A percentile compares a stretch with the other conserved stretches of the same genome.
Evolutionary conservation across 495 filamentous ascomycete species (phyloP).

Genomic region (Annulohypoxylon maeteangense): DNA sequence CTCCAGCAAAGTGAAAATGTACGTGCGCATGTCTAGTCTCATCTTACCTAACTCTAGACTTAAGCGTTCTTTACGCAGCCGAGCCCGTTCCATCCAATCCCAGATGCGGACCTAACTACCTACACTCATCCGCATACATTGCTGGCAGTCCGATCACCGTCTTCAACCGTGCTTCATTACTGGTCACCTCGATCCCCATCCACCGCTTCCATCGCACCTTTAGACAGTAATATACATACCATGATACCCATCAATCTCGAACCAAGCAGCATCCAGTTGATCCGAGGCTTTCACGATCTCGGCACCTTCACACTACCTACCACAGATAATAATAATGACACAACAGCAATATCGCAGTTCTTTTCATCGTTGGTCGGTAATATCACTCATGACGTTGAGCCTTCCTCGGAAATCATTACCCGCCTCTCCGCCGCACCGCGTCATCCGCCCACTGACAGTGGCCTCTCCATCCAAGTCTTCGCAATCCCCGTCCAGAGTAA

Average conservation of each 20-base stretch:
- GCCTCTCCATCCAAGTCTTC: background rate
- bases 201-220: background rate
- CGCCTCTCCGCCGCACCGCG: background rate
- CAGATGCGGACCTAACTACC: background rate
- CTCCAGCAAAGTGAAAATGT: conserved; percentile 1
- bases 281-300: background rate
- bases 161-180: background rate
- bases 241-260: background rate
- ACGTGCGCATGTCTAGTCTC: background rate
- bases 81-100: background rate
- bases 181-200: background rate
- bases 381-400: background rate
- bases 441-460: background rate
- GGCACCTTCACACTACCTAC: background rate
- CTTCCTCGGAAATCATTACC: background rate
- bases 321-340: background rate
- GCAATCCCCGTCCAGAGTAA: background rate
- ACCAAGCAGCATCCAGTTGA: background rate
- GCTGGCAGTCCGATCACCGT: background rate
- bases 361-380: background rate
- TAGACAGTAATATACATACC: background rate
- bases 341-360: background rate
- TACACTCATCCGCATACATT: background rate
- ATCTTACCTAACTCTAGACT: background rate
- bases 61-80: background rate